phyloP scores from a whole-genome alignment of 2,329 filamentous ascomycete genomes.

The Cytospora leucostoma region DNA sequence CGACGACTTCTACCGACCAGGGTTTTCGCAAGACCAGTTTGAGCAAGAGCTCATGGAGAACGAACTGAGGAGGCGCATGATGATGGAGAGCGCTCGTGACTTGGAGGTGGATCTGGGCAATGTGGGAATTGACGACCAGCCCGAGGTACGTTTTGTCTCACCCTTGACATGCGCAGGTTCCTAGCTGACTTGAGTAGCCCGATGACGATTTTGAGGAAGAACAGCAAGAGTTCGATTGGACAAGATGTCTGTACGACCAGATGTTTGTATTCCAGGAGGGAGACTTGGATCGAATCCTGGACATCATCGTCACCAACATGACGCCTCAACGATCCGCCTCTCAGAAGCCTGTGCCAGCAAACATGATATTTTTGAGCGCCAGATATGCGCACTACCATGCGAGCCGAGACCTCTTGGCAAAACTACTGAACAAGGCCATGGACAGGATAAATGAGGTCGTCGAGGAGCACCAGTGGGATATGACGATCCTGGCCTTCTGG shows the following conservation, averaged over 20 bases:
- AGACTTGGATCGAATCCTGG: constrained; percentile 86
- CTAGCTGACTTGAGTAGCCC: constrained; percentile 45
- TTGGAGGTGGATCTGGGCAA: constrained; percentile 95
- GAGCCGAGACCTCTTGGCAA: constrained; percentile 78
- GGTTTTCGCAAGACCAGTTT: constrained; percentile 89
- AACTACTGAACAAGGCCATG: constrained; percentile 82
- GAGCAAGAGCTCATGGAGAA: constrained; percentile 98
- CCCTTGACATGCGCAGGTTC: neutral
- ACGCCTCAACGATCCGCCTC: constrained; percentile 90
- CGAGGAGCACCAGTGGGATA: constrained; percentile 97
- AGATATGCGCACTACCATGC: constrained; percentile 97
- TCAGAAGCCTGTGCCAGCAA: constrained; percentile 97
- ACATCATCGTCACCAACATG: constrained; percentile 98
- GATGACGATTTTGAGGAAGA: constrained; percentile 84
- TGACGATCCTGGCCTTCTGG: constrained; percentile 99
- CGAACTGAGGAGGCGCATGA: constrained; percentile 93
- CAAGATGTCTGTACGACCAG: constrained; percentile 89
- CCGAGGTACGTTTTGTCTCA: constrained; percentile 62
- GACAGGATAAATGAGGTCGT: constrained; percentile 97
- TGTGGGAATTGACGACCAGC: constrained; percentile 91
- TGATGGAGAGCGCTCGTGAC: constrained; percentile 98
- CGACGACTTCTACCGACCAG: constrained; percentile 85
- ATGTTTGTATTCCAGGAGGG: constrained; percentile 99
- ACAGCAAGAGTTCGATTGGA: constrained; percentile 94
- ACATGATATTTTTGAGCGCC: constrained; percentile 93